These are phyloP conservation scores for Gnomoniopsis sp. DNA, from an alignment of 2,329 filamentous ascomycete species.

Conservation along the genomic window DNA sequence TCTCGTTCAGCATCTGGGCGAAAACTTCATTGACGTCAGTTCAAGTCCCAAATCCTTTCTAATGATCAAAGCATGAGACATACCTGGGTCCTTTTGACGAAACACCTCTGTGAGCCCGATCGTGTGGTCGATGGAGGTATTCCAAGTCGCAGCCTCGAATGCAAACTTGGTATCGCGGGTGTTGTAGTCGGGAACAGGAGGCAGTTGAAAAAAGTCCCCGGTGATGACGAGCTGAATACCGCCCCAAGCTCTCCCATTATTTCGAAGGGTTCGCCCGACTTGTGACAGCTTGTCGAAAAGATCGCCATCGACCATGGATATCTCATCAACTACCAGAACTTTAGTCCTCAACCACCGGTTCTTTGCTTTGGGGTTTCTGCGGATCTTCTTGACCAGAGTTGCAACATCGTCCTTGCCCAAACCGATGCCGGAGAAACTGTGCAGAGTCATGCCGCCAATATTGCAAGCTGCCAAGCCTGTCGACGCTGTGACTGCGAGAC, in stretches of 20 bases:
- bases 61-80: conserved; percentile 17
- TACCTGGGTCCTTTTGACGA: conserved; percentile 80
- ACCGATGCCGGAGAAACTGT: conserved; percentile 94
- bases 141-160: conserved; percentile 91
- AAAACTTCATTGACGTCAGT: conserved; percentile 54
- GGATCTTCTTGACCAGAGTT: conserved; percentile 84
- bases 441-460: conserved; percentile 90
- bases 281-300: conserved; percentile 94
- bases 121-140: conserved; percentile 88
- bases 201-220: conserved; percentile 96
- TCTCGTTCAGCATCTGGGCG: conserved; percentile 94
- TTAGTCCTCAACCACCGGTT: conserved; percentile 86
- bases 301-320: conserved; percentile 98
- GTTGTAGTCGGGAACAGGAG: conserved; percentile 79
- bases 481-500: conserved; percentile 89
- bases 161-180: conserved; percentile 76
- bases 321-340: conserved; percentile 85
- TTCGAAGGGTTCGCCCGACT: conserved; percentile 79
- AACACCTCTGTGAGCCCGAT: conserved; percentile 95
- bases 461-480: conserved; percentile 96
- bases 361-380: conserved; percentile 81
- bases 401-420: conserved; percentile 84
- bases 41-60: conserved; percentile 24
- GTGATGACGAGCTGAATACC: conserved; percentile 95
- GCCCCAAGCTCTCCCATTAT: conserved; percentile 89